phyloP scores from a whole-genome alignment of 192 early-diverging fungal species.

The Coemansia sp. region DNA sequence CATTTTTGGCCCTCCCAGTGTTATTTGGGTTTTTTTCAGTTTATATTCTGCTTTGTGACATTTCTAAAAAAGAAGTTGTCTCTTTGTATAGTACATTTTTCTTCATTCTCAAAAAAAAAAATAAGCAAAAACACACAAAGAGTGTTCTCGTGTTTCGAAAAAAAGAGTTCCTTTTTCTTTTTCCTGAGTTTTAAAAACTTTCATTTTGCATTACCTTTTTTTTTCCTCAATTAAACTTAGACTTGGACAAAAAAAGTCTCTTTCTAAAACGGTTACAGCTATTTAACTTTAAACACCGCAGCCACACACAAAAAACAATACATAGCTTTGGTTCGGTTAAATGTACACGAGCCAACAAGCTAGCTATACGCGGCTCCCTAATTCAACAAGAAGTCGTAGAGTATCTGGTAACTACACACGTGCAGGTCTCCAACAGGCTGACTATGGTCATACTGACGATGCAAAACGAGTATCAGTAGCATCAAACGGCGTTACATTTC shows the following conservation, averaged over 20 bases:
- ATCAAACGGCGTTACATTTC: constrained; percentile 27
- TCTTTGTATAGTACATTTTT: constrained; percentile 3
- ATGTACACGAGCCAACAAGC: constrained; percentile 49
- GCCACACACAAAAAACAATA: not conserved
- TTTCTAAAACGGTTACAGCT: too few species aligned
- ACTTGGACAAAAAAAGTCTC: too few species aligned
- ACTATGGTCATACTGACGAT: constrained; percentile 4
- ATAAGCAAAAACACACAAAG: not conserved
- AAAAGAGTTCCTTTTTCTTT: not conserved
- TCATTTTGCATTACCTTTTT: not conserved
- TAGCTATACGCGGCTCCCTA: constrained; percentile 41
- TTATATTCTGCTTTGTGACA: constrained; percentile 7
- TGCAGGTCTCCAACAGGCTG: constrained; percentile 38
- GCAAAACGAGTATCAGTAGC: constrained; percentile 9
- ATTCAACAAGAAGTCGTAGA: constrained; percentile 46
- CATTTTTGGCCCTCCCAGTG: not conserved
- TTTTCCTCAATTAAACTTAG: too few species aligned
- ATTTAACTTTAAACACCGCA: not conserved
- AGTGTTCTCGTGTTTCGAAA: not conserved
- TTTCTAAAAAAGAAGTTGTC: constrained; percentile 1
- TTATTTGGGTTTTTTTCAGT: not conserved
- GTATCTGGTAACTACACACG: constrained; percentile 41
- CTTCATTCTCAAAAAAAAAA: not conserved
- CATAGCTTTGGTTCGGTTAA: not conserved
- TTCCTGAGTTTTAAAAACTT: not conserved